These are phyloP conservation scores for Escallonia herrerae DNA, from an alignment of 129 eudicot genomes.

Conservation along the genomic window DNA sequence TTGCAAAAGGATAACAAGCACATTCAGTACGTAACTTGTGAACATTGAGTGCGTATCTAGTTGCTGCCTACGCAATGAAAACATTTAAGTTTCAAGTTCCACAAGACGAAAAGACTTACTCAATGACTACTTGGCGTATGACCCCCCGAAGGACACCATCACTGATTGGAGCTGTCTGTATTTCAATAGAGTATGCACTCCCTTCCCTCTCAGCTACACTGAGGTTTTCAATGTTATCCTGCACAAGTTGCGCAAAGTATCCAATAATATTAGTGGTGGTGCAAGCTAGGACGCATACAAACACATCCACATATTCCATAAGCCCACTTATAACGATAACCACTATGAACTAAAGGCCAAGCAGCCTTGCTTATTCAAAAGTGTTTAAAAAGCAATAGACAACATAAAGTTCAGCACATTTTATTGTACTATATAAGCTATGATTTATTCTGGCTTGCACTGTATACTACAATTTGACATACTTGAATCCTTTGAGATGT, in stretches of 20 bases:
- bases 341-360: neutral
- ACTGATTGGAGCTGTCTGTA: slow-evolving; percentile 76
- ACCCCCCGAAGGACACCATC: slow-evolving; percentile 96
- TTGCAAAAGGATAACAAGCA: too few relatives aligned
- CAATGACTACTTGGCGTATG: slow-evolving; percentile 60
- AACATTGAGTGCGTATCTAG: too few relatives aligned
- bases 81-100: neutral
- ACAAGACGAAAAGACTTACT: slow-evolving; percentile 38
- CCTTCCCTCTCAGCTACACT: slow-evolving; percentile 11
- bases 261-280: neutral
- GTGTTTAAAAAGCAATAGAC: neutral
- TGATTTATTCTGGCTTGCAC: too few relatives aligned
- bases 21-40: too few relatives aligned
- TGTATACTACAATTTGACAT: too few relatives aligned
- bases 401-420: neutral
- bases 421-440: too few relatives aligned
- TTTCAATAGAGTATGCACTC: slow-evolving; percentile 29
- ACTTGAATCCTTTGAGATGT: too few relatives aligned
- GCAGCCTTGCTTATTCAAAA: neutral
- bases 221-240: slow-evolving; percentile 39
- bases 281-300: neutral
- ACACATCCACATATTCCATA: neutral
- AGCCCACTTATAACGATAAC: neutral
- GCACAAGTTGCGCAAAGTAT: slow-evolving; percentile 4
- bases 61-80: too few relatives aligned